phyloP scores from a whole-genome alignment of 164 flowering plant genomes.

The Vitis rupestris region DNA sequence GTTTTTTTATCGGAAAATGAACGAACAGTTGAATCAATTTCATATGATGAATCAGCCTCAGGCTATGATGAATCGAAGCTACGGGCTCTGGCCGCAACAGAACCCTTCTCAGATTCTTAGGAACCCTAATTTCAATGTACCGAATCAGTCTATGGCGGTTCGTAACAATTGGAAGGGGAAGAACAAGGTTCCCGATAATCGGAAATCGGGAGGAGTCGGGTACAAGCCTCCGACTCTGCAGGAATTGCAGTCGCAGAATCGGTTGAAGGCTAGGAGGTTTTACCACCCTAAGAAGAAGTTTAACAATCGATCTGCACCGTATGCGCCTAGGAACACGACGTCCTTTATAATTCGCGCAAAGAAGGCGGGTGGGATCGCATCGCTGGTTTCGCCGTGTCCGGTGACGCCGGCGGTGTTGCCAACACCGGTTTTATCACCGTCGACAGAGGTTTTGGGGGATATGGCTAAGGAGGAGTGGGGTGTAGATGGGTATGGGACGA shows the following conservation, averaged over 20 bases:
- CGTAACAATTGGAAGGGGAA: slow-evolving; percentile 76
- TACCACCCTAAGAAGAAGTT: slow-evolving; percentile 71
- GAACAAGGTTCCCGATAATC: slow-evolving; percentile 31
- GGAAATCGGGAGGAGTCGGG: slow-evolving; percentile 25
- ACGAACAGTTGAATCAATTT: background rate
- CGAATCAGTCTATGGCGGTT: slow-evolving; percentile 19
- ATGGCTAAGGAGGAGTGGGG: slow-evolving; percentile 98
- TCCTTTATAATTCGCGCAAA: slow-evolving; percentile 80
- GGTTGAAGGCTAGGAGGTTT: slow-evolving; percentile 63
- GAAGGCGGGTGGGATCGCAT: slow-evolving; percentile 76
- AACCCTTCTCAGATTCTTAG: background rate
- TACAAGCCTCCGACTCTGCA: slow-evolving; percentile 69
- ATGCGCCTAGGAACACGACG: slow-evolving; percentile 83
- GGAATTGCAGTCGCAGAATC: slow-evolving; percentile 71
- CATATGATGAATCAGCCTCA: slow-evolving; percentile 21
- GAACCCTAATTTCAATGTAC: slow-evolving; percentile 21
- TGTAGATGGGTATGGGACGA: slow-evolving; percentile 94
- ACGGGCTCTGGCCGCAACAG: slow-evolving; percentile 31
- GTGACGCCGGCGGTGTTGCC: slow-evolving; percentile 84
- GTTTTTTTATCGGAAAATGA: too few species aligned
- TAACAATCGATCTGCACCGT: slow-evolving; percentile 62
- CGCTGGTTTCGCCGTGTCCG: slow-evolving; percentile 76
- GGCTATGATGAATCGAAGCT: slow-evolving; percentile 28
- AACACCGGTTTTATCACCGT: slow-evolving; percentile 81
- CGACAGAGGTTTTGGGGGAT: slow-evolving; percentile 79